Percentiles rank a stretch among this genome's conserved stretches.
phyloP scores from a whole-genome alignment of 345 rosid genomes.

The Bruguiera gymnorhiza region DNA sequence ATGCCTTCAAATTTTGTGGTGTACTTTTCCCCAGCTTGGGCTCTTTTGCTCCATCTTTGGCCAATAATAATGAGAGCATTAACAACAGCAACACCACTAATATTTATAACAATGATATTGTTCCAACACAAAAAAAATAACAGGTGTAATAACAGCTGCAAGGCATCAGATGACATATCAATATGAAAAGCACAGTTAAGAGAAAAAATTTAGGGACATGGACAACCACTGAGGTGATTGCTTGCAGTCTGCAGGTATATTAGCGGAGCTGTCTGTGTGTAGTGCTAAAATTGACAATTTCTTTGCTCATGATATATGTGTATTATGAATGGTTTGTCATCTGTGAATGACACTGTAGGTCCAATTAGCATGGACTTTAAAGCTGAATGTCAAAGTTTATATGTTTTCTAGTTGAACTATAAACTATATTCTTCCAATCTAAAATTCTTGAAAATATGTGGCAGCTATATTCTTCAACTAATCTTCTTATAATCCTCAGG shows the following conservation, averaged over 20 bases:
- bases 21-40: too few species aligned
- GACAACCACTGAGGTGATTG: not conserved
- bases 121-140: too few species aligned
- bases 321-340: not conserved
- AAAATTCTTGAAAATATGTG: too few species aligned
- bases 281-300: not conserved
- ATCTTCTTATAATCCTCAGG: constrained; percentile 45
- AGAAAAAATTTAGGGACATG: too few species aligned
- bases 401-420: not conserved
- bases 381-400: not conserved
- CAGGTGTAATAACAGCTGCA: too few species aligned
- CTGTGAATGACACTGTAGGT: not conserved
- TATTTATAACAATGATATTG: too few species aligned
- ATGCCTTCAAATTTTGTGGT: too few species aligned
- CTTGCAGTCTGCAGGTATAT: not conserved
- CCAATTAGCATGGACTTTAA: not conserved
- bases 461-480: not conserved
- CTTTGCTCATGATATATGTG: not conserved
- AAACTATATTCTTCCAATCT: not conserved
- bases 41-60: too few species aligned
- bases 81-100: too few species aligned
- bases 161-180: too few species aligned
- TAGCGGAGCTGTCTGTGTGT: not conserved
- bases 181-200: too few species aligned
- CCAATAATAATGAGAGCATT: too few species aligned